Evolutionary conservation across 1,139 yeast genomes (phyloP).

Genomic region (Entelexis sorbosivorans): DNA sequence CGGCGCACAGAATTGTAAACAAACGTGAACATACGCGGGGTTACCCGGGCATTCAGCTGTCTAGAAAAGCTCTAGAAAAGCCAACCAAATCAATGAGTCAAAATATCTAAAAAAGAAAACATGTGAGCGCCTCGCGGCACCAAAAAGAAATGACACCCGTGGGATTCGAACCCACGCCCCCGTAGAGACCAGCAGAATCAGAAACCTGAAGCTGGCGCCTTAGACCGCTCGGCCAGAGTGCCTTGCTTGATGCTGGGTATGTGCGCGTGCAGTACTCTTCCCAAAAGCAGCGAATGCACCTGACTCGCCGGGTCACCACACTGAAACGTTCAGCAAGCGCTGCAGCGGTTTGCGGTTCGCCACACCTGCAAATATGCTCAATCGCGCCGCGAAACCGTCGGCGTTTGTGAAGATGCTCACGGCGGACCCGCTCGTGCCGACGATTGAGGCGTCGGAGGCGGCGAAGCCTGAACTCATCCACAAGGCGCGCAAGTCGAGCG

Average conservation of each 20-base stretch:
- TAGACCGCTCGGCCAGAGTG: slow-evolving; percentile 25
- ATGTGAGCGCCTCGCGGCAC: too few species aligned
- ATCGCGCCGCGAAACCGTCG: slow-evolving; percentile 34
- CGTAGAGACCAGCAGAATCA: slow-evolving; percentile 23
- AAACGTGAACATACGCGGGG: too few species aligned
- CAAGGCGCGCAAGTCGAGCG: slow-evolving; percentile 52
- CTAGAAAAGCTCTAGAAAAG: too few species aligned
- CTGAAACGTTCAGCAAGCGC: neutral
- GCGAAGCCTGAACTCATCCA: slow-evolving; percentile 35
- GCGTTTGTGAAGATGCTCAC: slow-evolving; percentile 42
- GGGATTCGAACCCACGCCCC: slow-evolving; percentile 26
- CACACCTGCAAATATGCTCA: slow-evolving; percentile 16
- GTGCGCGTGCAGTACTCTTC: neutral
- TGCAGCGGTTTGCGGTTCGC: neutral
- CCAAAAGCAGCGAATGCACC: neutral
- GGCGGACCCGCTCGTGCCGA: slow-evolving; percentile 53
- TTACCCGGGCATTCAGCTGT: too few species aligned
- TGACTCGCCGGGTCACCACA: neutral
- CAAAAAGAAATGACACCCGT: slow-evolving; percentile 17
- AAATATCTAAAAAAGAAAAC: too few species aligned
- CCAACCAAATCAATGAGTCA: neutral
- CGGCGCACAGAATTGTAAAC: too few species aligned
- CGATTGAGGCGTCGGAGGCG: slow-evolving; percentile 40
- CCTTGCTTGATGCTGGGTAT: slow-evolving; percentile 2
- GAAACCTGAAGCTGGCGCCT: slow-evolving; percentile 25